Evolutionary conservation across 345 rosid genomes (phyloP).

Genomic region (Microthlaspi erraticum): DNA sequence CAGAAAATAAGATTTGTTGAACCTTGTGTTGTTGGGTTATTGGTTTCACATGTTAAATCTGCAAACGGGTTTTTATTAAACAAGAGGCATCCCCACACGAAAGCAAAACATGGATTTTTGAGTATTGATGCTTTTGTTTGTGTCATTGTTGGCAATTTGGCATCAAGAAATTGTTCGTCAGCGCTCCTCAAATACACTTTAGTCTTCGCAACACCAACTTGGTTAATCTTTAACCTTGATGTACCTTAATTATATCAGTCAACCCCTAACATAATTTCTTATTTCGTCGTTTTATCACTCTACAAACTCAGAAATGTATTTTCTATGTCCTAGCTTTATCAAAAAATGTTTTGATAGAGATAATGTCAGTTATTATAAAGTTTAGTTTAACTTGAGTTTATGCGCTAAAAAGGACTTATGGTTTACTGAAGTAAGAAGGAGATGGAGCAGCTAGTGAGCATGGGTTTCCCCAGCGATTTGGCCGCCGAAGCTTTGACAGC

Average conservation of each 20-base stretch:
- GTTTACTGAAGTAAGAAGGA: not conserved
- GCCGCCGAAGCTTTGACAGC: conserved; percentile 43
- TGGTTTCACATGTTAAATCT: conserved; percentile 12
- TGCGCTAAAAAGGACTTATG: not conserved
- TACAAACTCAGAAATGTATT: no score
- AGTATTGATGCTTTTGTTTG: conserved; percentile 1
- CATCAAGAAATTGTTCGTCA: not conserved
- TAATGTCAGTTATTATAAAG: no score
- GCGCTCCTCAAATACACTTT: conserved; percentile 10
- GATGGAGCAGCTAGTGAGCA: conserved; percentile 44
- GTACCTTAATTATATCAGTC: not conserved
- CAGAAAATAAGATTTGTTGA: conserved; percentile 8
- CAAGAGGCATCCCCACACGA: not conserved
- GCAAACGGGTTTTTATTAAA: not conserved
- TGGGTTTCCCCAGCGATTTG: conserved; percentile 42
- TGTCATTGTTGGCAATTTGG: not conserved
- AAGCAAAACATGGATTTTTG: not conserved
- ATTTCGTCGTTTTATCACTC: no score
- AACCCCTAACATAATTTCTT: no score
- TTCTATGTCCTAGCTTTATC: no score
- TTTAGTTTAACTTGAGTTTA: not conserved
- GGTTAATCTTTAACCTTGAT: not conserved
- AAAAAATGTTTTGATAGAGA: no score
- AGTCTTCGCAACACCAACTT: not conserved
- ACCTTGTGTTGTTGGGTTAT: conserved; percentile 19